Evolutionary conservation across 2,329 filamentous ascomycete genomes (phyloP).

Genomic region (Aureobasidium musti): DNA sequence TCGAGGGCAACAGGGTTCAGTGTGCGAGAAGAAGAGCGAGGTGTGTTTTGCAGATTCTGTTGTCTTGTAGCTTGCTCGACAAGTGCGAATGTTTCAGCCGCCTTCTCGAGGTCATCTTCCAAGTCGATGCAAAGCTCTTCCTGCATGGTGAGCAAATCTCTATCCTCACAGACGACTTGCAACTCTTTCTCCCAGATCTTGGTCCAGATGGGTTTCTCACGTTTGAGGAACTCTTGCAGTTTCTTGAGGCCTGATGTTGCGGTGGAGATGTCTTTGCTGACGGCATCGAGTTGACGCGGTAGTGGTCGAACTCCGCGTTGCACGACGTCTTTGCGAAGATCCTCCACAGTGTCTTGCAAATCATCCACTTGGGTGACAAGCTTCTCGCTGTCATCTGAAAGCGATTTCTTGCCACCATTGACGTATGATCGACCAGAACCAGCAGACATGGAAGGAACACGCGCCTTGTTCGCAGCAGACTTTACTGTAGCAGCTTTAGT

Average conservation of each 20-base stretch:
- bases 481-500: conserved; percentile 82
- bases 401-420: conserved; percentile 78
- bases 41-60: conserved; percentile 72
- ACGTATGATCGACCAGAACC: conserved; percentile 85
- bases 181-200: conserved; percentile 99
- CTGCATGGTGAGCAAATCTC: conserved; percentile 92
- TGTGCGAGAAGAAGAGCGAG: conserved; percentile 29
- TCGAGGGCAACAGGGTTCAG: conserved; percentile 40
- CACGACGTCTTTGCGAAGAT: conserved; percentile 96
- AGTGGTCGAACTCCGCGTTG: conserved; percentile 86
- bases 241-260: conserved; percentile 87
- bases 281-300: conserved; percentile 83
- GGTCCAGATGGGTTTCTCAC: conserved; percentile 95
- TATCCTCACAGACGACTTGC: conserved; percentile 91
- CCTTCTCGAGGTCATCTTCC: conserved; percentile 93
- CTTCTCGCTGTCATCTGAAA: conserved; percentile 83
- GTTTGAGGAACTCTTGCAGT: conserved; percentile 87
- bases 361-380: conserved; percentile 93
- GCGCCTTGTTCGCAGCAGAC: conserved; percentile 67
- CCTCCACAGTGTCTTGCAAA: conserved; percentile 94
- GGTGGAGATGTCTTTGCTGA: conserved; percentile 81
- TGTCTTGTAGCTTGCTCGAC: conserved; percentile 99
- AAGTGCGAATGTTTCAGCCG: conserved; percentile 85
- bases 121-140: conserved; percentile 92
- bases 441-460: conserved; percentile 70